Conservation (phyloP, 805 yeast species). For the Ogataea pini region DNA sequence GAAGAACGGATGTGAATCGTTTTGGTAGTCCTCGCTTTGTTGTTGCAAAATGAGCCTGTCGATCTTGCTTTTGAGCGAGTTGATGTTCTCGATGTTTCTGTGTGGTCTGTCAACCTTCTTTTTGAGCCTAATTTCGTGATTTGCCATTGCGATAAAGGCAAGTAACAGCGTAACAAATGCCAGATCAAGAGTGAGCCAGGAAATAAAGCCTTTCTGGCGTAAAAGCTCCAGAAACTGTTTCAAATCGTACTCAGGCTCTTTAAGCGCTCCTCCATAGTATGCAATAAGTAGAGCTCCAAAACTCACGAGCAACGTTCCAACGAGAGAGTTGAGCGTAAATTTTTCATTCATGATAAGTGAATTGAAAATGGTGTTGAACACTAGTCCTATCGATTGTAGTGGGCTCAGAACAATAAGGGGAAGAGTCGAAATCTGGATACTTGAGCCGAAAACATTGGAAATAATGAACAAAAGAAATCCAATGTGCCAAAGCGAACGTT, state of each 20-base stretch:
- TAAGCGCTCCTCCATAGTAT: conserved; percentile 67
- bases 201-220: conserved; percentile 47
- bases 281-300: conserved; percentile 80
- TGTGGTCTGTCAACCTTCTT: conserved; percentile 7
- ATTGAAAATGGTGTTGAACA: conserved; percentile 79
- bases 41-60: background rate
- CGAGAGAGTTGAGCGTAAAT: conserved; percentile 55
- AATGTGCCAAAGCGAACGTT: conserved; percentile 66
- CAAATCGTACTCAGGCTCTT: conserved; percentile 53
- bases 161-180: conserved; percentile 32
- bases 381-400: conserved; percentile 83
- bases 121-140: conserved; percentile 13
- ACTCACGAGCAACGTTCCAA: conserved; percentile 69
- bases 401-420: conserved; percentile 83
- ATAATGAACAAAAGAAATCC: conserved; percentile 72
- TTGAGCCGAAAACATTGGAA: conserved; percentile 77
- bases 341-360: conserved; percentile 64
- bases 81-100: conserved; percentile 6
- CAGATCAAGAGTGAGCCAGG: conserved; percentile 53
- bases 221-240: conserved; percentile 47
- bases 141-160: conserved; percentile 30
- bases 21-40: background rate
- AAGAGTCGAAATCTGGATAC: conserved; percentile 79
- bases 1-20: background rate
- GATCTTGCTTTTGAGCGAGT: conserved; percentile 4